Percentiles rank a stretch among this genome's conserved stretches.
Evolutionary conservation across 2,329 filamentous ascomycete species (phyloP).

Genomic region (Chaetomium globosum): DNA sequence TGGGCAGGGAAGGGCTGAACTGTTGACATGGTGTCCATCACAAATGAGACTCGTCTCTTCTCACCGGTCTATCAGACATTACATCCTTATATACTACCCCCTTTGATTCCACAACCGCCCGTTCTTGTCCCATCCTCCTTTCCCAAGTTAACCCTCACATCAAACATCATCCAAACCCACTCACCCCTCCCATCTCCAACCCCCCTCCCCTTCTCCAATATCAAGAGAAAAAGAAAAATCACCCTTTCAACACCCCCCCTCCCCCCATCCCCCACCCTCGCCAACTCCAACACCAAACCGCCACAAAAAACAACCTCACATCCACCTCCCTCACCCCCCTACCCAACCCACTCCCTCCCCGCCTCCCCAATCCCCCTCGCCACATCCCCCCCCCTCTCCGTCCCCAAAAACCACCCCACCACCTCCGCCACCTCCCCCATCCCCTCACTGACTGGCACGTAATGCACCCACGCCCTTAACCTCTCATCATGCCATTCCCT

Average conservation of each 20-base stretch:
- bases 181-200: no score
- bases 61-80: no score
- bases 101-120: no score
- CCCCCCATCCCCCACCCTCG: conserved; percentile 45
- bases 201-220: no score
- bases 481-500: conserved; percentile 63
- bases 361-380: conserved; percentile 56
- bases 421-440: conserved; percentile 57
- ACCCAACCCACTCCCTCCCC: conserved; percentile 58
- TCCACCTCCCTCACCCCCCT: conserved; percentile 61
- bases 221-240: neutral
- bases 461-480: conserved; percentile 60
- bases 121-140: no score
- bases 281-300: conserved; percentile 63
- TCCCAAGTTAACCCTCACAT: no score
- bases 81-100: no score
- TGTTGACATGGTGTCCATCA: no score
- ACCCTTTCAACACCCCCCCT: conserved; percentile 17
- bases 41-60: no score
- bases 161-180: no score
- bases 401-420: conserved; percentile 50
- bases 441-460: conserved; percentile 55
- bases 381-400: conserved; percentile 49
- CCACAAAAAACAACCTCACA: conserved; percentile 62
- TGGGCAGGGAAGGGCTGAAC: no score